Conservation (phyloP, 176 grass and related monocot genomes). For the Typha latifolia region DNA sequence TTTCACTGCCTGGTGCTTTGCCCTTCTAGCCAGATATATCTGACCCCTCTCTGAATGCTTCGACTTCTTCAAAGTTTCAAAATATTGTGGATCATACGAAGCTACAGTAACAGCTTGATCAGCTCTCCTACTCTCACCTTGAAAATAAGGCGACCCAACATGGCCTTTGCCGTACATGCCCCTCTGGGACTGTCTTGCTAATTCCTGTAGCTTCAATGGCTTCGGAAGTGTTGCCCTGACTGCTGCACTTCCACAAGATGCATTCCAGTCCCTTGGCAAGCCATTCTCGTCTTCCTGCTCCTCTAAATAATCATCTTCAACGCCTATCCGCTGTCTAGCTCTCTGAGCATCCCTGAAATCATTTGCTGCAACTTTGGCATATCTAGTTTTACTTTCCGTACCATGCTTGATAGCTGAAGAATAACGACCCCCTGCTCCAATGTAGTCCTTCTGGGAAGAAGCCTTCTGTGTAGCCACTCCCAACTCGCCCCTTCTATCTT, state of each 20-base stretch:
- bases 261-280: conserved; percentile 10
- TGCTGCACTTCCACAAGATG: conserved; percentile 11
- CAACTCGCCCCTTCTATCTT: conserved; percentile 33
- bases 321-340: no score
- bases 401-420: neutral
- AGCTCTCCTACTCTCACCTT: conserved; percentile 28
- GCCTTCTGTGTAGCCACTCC: conserved; percentile 25
- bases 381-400: no score
- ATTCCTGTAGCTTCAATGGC: conserved; percentile 55
- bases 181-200: conserved; percentile 25
- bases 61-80: conserved; percentile 28
- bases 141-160: conserved; percentile 27
- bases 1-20: conserved; percentile 25
- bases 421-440: conserved; percentile 13
- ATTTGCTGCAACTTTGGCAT: conserved; percentile 18
- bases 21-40: conserved; percentile 29
- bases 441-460: conserved; percentile 15
- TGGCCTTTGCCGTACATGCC: conserved; percentile 32
- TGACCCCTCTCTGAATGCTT: conserved; percentile 46
- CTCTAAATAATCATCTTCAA: neutral
- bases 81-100: conserved; percentile 37
- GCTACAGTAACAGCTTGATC: conserved; percentile 64
- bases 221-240: conserved; percentile 14
- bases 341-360: conserved; percentile 4
- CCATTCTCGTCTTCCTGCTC: conserved; percentile 30